Evolutionary conservation across 1,284 basidiomycete genomes (phyloP).

Genomic region (Paramarasmius palmivorus): DNA sequence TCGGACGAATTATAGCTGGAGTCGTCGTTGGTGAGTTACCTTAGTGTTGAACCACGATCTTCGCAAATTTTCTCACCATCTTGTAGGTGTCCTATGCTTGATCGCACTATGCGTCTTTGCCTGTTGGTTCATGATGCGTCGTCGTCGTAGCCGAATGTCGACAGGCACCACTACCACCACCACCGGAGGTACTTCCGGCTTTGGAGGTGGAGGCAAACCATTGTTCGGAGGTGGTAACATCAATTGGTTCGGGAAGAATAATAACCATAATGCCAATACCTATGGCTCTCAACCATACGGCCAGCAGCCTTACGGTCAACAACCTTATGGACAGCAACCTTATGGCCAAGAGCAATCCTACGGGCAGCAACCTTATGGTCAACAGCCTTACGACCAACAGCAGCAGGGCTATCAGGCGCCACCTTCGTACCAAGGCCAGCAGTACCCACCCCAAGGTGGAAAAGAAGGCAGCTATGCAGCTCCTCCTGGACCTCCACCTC

Average conservation of each 20-base stretch:
- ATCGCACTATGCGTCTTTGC: conserved; percentile 1
- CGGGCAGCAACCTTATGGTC: background rate
- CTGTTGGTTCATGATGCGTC: conserved; percentile 5
- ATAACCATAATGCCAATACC: background rate
- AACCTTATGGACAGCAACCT: background rate
- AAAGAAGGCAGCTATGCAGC: conserved; percentile 5
- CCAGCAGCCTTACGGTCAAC: too few species aligned
- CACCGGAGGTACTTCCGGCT: background rate
- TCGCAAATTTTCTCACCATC: background rate
- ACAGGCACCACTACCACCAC: background rate
- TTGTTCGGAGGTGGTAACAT: conserved; percentile 7
- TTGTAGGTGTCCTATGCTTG: conserved; percentile 7
- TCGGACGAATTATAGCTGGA: conserved; percentile 10
- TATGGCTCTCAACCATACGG: background rate
- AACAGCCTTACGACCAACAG: background rate
- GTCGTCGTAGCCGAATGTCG: background rate
- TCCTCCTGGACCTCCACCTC: conserved; percentile 11
- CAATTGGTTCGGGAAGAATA: background rate
- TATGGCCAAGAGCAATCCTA: background rate
- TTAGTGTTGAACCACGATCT: too few species aligned
- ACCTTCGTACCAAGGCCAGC: background rate
- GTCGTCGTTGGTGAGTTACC: conserved; percentile 11
- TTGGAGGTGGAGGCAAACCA: conserved; percentile 1
- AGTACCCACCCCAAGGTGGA: background rate
- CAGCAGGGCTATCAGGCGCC: background rate